Evolutionary conservation across 768 basidiomycete species (phyloP), one percentile per base, ranked within the genome.

Genomic region (Serpula lacrymans): DNA sequence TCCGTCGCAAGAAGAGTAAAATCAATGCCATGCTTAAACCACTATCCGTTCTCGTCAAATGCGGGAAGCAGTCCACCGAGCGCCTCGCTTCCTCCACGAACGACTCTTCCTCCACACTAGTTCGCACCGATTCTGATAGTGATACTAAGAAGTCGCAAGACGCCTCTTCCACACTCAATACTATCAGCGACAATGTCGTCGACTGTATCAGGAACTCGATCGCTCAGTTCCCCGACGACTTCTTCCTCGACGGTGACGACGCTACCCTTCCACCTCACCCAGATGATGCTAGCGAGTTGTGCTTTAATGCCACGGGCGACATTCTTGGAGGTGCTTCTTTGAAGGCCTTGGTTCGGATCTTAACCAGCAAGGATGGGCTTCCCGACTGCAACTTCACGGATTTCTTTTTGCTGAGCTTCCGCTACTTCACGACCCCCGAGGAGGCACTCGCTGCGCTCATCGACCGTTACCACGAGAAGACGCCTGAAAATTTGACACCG

Each of bases 351-450:
- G 59, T 77, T 27, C 64, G 64, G 25, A 64, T 76, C 16, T 59
- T 78, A 43, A 73, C 75, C 2, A 69, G 70, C 3, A 63, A 65
- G 28, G 62, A 69, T 28, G 52, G 52, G 7, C 47, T 68, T 13
- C 39, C 32, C 34, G 72, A 80, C 41, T 55, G 60, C 38, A 57
- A 72, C 27, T 55, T 84, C 59, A 51, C 62, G 45, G 58, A 72
- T 44, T 58, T 75, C 2, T 84, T 89, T 63, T 81, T 86, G 61
- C 60, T 79, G n/a, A 78, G 74, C 37, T 89, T 88, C 62, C 78
- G 85, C 20, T 72, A 78, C 45, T 88, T 84, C 65, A 72, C 75
- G 11, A 68, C 69, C 0, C 72, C 86, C 0, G 20, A 31, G 12
- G 65, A 70, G 6, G 63, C 81, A 9, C 62, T 78, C 24, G 57